Percentiles rank a stretch among this genome's conserved stretches.
Evolutionary conservation across 1,284 basidiomycete genomes (phyloP).

Genomic region (Meira nashicola): DNA sequence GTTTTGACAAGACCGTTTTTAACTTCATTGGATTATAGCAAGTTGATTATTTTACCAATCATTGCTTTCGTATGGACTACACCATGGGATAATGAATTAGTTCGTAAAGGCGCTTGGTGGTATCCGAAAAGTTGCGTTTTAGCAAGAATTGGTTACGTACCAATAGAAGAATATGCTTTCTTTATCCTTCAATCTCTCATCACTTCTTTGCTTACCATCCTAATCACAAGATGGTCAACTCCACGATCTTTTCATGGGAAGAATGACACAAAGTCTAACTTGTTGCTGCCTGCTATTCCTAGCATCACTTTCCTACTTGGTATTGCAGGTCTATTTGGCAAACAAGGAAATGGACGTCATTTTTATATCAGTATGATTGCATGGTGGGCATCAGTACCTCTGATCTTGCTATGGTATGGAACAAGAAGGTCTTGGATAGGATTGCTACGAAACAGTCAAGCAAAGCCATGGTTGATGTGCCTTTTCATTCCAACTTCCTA

Average conservation of each 20-base stretch:
- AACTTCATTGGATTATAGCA: constrained; percentile 35
- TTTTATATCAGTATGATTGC: constrained; percentile 47
- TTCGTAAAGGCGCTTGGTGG: constrained; percentile 38
- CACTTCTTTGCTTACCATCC: constrained; percentile 35
- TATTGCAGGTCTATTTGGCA: constrained; percentile 7
- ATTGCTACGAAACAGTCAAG: constrained; percentile 19
- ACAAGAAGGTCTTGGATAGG: constrained; percentile 24
- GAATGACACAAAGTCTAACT: constrained; percentile 9
- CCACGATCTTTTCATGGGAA: constrained; percentile 9
- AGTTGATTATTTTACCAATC: constrained; percentile 36
- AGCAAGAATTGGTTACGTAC: constrained; percentile 38
- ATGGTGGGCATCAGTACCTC: constrained; percentile 40
- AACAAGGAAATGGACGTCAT: constrained; percentile 15
- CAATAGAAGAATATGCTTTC: constrained; percentile 47
- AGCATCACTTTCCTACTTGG: not conserved
- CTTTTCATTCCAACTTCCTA: constrained; percentile 25
- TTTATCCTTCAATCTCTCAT: constrained; percentile 46
- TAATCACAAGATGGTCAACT: constrained; percentile 37
- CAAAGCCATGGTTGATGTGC: constrained; percentile 19
- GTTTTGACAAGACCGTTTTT: constrained; percentile 32
- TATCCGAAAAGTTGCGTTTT: constrained; percentile 40
- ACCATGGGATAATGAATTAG: constrained; percentile 44
- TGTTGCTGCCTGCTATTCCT: constrained; percentile 1
- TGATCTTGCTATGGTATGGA: constrained; percentile 36
- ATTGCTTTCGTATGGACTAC: constrained; percentile 47